phyloP scores from a whole-genome alignment of 768 basidiomycete genomes.

The Lentinula lateritia region DNA sequence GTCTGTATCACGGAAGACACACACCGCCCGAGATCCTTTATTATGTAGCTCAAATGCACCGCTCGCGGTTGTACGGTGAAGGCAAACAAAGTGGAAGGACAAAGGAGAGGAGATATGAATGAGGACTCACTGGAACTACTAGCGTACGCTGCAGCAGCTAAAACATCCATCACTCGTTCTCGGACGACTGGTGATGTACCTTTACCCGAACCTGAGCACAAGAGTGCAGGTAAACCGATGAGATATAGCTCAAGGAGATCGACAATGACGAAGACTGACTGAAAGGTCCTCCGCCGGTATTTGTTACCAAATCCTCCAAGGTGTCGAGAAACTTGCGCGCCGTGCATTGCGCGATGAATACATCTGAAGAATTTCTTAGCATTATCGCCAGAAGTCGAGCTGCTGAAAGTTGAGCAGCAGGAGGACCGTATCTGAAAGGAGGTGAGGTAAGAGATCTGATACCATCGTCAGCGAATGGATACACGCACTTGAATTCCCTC shows the following conservation, averaged over 20 bases:
- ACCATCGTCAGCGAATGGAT: background rate
- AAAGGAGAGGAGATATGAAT: background rate
- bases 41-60: background rate
- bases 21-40: background rate
- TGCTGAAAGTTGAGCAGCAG: constrained; percentile 69
- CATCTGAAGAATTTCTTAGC: constrained; percentile 72
- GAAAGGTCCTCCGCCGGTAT: background rate
- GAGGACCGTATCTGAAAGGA: constrained; percentile 59
- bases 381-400: constrained; percentile 87
- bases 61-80: background rate
- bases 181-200: constrained; percentile 75
- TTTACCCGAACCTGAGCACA: constrained; percentile 35
- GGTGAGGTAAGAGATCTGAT: background rate
- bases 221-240: background rate
- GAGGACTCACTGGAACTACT: constrained; percentile 40
- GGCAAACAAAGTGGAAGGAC: background rate
- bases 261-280: background rate
- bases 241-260: background rate
- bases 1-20: background rate
- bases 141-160: constrained; percentile 77
- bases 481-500: constrained; percentile 73
- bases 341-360: constrained; percentile 65
- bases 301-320: constrained; percentile 48
- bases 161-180: constrained; percentile 73
- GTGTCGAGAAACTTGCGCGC: constrained; percentile 76